Base-by-base conservation (phyloP, 2,329 filamentous ascomycete species). In the Fusarium agapanthi region DNA sequence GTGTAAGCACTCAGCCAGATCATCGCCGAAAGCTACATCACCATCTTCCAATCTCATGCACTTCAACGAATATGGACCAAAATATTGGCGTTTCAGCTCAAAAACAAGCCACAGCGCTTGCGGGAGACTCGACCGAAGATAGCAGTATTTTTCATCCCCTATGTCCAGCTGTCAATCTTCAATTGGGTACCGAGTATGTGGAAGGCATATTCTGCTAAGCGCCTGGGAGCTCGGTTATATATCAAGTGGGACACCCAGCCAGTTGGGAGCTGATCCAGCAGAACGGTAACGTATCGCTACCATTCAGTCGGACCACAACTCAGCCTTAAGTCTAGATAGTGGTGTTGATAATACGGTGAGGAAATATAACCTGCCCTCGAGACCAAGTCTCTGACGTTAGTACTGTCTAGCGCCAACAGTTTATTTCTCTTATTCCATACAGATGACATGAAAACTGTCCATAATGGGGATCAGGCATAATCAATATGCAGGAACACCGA, bases 171-270 rank as follows among this genome's bases (percentile, higher is more conserved):
- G 40, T 41, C 18, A 55, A 32, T 13, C 28, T 40, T 28, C 32
- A 50, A 67, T 59, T 65, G 37, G 35, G 15, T 50, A 43, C 32
- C 47, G 41, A 28, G 8, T 44, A 35, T 28, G 6, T 55, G 43
- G 47, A 50, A 50, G 7, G 60, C 37, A 58, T 65, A 24, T 30
- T 14, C 53, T 28, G n/a, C 20, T 65, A 67, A 67, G 54, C 53
- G 30, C 53, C 30, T 44, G 26, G 35, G 37, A 50, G 41, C 37
- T 65, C 35, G 41, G 43, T 51, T 61, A 26, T 40, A 44, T 67
- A 26, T 54, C 26, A 30, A 38, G 43, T 51, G 48, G 61, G 50
- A 61, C 18, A 28, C 56, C 37, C 43, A n/a, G 55, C 55, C 54
- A 41, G 43, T 65, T 34, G 24, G 44, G 32, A 43, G 34, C 24